These are phyloP conservation scores for Dentipellis sp. DNA, from an alignment of 768 basidiomycete genomes.

Conservation along the genomic window DNA sequence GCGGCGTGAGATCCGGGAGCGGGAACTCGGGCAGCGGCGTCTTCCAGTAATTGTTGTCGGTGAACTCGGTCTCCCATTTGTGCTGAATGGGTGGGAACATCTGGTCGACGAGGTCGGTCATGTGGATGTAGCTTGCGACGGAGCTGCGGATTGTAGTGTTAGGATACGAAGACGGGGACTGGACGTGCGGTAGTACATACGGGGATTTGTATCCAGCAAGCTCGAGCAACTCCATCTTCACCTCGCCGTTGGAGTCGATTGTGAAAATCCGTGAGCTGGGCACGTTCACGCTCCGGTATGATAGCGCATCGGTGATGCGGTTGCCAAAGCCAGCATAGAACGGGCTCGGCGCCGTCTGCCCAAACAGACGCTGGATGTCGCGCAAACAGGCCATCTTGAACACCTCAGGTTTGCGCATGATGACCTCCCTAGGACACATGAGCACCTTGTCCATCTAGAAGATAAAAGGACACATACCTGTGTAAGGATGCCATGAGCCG, in stretches of 20 bases:
- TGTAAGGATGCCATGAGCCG: constrained; percentile 90
- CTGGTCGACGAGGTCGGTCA: constrained; percentile 99
- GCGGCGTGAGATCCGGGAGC: constrained; percentile 74
- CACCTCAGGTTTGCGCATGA: constrained; percentile 98
- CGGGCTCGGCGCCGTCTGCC: constrained; percentile 56
- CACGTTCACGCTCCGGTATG: constrained; percentile 93
- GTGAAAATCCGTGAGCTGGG: constrained; percentile 95
- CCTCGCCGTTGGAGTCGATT: constrained; percentile 89
- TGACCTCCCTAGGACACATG: constrained; percentile 66
- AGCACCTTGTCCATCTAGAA: background rate
- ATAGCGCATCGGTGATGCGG: constrained; percentile 94
- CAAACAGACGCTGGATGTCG: constrained; percentile 89
- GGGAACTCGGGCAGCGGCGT: constrained; percentile 66
- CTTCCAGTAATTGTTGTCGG: constrained; percentile 98
- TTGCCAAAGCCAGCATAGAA: constrained; percentile 99
- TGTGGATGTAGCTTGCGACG: constrained; percentile 77
- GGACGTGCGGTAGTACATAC: constrained; percentile 32
- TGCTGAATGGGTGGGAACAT: constrained; percentile 96
- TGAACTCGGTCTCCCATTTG: constrained; percentile 83
- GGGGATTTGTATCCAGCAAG: constrained; percentile 95
- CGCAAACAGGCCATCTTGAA: constrained; percentile 99
- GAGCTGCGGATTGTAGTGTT: constrained; percentile 3
- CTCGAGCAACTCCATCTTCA: constrained; percentile 95
- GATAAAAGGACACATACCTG: constrained; percentile 42
- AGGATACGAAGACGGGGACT: background rate